phyloP scores from a whole-genome alignment of 805 yeast genomes.

The Myxozyma neglecta region DNA sequence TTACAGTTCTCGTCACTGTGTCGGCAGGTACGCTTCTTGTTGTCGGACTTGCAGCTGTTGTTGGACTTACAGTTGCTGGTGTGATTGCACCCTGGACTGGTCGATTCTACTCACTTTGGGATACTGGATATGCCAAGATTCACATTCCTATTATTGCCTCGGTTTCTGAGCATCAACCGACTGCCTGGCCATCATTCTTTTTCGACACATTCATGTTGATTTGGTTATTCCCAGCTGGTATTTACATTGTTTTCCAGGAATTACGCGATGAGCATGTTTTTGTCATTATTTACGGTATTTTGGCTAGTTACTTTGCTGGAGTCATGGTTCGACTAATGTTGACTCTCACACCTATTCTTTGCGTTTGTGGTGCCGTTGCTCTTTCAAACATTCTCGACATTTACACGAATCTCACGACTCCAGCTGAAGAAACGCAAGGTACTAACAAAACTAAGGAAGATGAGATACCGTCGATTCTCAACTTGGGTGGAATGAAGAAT shows the following conservation, averaged over 20 bases:
- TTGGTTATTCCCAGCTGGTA: slow-evolving; percentile 99
- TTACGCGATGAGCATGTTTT: slow-evolving; percentile 89
- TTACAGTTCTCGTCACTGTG: slow-evolving; percentile 59
- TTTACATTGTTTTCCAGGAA: slow-evolving; percentile 85
- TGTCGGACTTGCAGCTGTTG: slow-evolving; percentile 69
- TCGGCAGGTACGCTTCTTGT: slow-evolving; percentile 53
- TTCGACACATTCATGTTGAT: slow-evolving; percentile 89
- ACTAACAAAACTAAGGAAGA: neutral
- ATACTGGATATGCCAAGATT: slow-evolving; percentile 93
- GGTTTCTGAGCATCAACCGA: slow-evolving; percentile 98
- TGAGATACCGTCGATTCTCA: slow-evolving; percentile 2
- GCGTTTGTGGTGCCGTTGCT: slow-evolving; percentile 90
- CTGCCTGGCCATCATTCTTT: slow-evolving; percentile 99
- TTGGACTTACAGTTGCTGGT: slow-evolving; percentile 82
- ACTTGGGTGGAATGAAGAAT: slow-evolving; percentile 5
- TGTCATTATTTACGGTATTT: slow-evolving; percentile 85
- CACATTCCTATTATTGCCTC: slow-evolving; percentile 99
- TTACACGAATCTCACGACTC: slow-evolving; percentile 59
- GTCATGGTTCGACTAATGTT: slow-evolving; percentile 98
- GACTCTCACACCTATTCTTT: slow-evolving; percentile 92
- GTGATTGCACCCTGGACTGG: slow-evolving; percentile 99
- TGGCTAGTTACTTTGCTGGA: slow-evolving; percentile 96
- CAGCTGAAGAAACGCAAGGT: slow-evolving; percentile 8
- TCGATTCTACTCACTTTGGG: slow-evolving; percentile 97
- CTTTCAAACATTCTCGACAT: slow-evolving; percentile 79